phyloP scores from a whole-genome alignment of 257 asterid genomes.

The Solanum pinnatisectum region DNA sequence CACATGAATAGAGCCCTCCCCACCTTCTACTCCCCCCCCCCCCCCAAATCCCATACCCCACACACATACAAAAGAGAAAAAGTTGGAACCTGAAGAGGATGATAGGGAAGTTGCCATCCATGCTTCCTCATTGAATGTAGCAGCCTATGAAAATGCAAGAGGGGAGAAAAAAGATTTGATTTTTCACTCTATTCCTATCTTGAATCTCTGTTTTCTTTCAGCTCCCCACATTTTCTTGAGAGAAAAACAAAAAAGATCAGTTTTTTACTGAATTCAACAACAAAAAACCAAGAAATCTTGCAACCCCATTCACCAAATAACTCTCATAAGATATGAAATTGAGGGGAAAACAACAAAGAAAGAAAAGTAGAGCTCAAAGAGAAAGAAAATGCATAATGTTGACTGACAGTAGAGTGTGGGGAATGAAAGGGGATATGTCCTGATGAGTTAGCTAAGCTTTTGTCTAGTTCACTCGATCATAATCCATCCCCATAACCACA shows the following conservation, averaged over 20 bases:
- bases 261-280: conserved; percentile 3
- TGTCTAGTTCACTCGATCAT: conserved; percentile 62
- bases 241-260: conserved; percentile 29
- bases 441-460: conserved; percentile 15
- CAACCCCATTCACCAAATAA: conserved; percentile 16
- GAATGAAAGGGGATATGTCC: conserved; percentile 24
- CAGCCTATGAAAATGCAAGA: conserved; percentile 15
- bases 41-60: background rate
- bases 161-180: background rate
- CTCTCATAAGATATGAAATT: background rate
- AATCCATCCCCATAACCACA: conserved; percentile 48
- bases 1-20: background rate
- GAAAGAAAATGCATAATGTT: conserved; percentile 24
- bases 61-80: background rate
- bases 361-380: conserved; percentile 5
- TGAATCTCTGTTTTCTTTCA: conserved; percentile 7
- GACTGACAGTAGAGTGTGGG: conserved; percentile 36
- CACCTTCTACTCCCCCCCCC: background rate
- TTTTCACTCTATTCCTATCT: conserved; percentile 16
- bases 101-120: conserved; percentile 99
- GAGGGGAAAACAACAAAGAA: conserved; percentile 1
- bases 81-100: conserved; percentile 84
- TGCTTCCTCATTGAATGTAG: conserved; percentile 77
- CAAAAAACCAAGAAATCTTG: conserved; percentile 40
- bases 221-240: conserved; percentile 27